Conservation (phyloP, 768 basidiomycete species). For the Suillus lakei region DNA sequence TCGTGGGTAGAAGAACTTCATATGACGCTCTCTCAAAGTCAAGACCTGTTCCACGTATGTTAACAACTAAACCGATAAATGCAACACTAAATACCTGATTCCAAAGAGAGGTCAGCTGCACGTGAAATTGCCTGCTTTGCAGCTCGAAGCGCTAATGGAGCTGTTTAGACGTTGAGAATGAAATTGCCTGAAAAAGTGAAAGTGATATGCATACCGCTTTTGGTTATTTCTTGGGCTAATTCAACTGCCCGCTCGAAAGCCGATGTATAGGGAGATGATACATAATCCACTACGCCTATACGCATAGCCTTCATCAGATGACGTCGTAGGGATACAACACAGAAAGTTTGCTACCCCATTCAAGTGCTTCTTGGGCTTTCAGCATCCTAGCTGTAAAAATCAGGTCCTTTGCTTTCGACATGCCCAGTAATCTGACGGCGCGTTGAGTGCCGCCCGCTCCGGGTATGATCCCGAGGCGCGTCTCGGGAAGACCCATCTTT, state of each 20-base stretch:
- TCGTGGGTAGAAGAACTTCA: constrained; percentile 71
- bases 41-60: constrained; percentile 54
- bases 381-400: constrained; percentile 82
- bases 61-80: constrained; percentile 7
- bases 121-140: constrained; percentile 87
- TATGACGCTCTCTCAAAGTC: constrained; percentile 90
- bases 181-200: neutral
- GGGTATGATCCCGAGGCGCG: constrained; percentile 80
- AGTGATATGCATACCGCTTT: constrained; percentile 51
- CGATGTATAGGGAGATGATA: constrained; percentile 61
- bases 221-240: constrained; percentile 71
- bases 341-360: constrained; percentile 58
- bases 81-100: constrained; percentile 55
- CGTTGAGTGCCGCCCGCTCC: constrained; percentile 92
- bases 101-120: constrained; percentile 77
- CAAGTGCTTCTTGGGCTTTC: constrained; percentile 67
- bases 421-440: constrained; percentile 74
- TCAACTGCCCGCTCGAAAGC: constrained; percentile 74
- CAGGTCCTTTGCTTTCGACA: constrained; percentile 82
- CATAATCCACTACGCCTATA: constrained; percentile 82
- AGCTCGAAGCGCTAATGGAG: constrained; percentile 85
- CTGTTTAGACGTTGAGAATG: constrained; percentile 40
- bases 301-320: neutral
- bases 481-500: constrained; percentile 90
- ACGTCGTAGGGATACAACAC: neutral